phyloP scores from a whole-genome alignment of 495 filamentous ascomycete genomes.

The Parmelia sp. region DNA sequence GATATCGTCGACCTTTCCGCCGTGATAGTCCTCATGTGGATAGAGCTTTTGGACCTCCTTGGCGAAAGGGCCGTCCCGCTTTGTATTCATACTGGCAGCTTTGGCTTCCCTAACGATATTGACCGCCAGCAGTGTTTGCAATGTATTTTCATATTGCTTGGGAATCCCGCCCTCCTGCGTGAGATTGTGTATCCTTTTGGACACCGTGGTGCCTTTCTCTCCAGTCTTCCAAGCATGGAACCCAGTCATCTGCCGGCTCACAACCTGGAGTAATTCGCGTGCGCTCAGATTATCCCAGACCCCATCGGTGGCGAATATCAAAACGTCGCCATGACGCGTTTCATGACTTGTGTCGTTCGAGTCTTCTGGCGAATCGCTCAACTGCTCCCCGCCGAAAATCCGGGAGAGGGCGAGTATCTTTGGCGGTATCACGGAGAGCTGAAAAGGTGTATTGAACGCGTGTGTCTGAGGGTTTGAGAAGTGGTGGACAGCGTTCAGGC shows the following conservation, averaged over 20 bases:
- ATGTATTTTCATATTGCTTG: constrained; percentile 34
- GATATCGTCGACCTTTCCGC: constrained; percentile 90
- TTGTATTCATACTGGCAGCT: constrained; percentile 66
- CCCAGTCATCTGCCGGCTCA: constrained; percentile 65
- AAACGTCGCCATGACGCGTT: constrained; percentile 82
- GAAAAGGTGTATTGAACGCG: constrained; percentile 94
- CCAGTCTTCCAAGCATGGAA: constrained; percentile 65
- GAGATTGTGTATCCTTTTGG: constrained; percentile 45
- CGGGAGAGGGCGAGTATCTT: constrained; percentile 67
- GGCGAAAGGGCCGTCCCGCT: constrained; percentile 84
- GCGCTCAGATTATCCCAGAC: constrained; percentile 96
- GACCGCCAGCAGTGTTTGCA: constrained; percentile 72
- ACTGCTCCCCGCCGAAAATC: constrained; percentile 71
- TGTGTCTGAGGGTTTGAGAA: constrained; percentile 85
- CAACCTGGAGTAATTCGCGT: constrained; percentile 74
- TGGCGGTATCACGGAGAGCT: constrained; percentile 81
- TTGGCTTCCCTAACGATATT: constrained; percentile 77
- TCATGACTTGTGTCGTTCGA: constrained; percentile 68
- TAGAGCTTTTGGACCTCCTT: constrained; percentile 84
- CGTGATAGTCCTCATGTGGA: constrained; percentile 73
- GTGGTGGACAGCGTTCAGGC: constrained; percentile 74
- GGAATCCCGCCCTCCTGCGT: constrained; percentile 42
- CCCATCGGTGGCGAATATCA: constrained; percentile 88
- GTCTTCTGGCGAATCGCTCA: constrained; percentile 76
- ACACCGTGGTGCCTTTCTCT: constrained; percentile 52